A percentile compares a stretch with the other conserved stretches of the same genome.
Evolutionary conservation across 352 stramenopile species (phyloP).

Genomic region (Aphanomyces cochlioides): DNA sequence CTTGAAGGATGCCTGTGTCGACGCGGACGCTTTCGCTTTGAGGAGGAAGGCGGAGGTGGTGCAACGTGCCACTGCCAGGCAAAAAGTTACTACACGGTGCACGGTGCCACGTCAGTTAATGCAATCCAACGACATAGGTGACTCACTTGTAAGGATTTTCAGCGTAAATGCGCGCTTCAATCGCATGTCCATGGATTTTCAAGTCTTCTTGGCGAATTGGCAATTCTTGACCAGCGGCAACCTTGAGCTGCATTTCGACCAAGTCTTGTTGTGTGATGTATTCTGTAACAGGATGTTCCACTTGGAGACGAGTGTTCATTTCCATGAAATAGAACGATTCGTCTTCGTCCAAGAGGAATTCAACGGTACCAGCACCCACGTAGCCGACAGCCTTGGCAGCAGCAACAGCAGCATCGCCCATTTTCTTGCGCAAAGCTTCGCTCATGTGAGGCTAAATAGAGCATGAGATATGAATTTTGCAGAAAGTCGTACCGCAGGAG

Average conservation of each 20-base stretch:
- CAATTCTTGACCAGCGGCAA: slow-evolving; percentile 88
- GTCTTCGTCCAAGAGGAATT: slow-evolving; percentile 90
- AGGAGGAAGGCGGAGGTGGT: slow-evolving; percentile 73
- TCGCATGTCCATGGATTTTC: slow-evolving; percentile 82
- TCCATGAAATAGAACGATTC: slow-evolving; percentile 95
- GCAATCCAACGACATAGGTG: slow-evolving; percentile 5
- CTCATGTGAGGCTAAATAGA: slow-evolving; percentile 63
- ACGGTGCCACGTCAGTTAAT: background rate
- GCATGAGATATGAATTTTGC: slow-evolving; percentile 11
- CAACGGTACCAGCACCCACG: slow-evolving; percentile 89
- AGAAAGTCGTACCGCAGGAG: slow-evolving; percentile 64
- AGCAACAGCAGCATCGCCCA: slow-evolving; percentile 84
- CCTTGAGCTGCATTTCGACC: slow-evolving; percentile 93
- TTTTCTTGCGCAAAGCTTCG: slow-evolving; percentile 74
- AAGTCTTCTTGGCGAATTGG: slow-evolving; percentile 88
- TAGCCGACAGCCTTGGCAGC: slow-evolving; percentile 89
- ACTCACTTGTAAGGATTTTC: slow-evolving; percentile 89
- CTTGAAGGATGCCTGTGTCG: slow-evolving; percentile 86
- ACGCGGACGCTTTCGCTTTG: slow-evolving; percentile 74
- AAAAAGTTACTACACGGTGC: slow-evolving; percentile 74
- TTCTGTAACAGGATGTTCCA: slow-evolving; percentile 91
- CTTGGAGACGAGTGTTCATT: slow-evolving; percentile 95
- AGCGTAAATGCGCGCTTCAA: slow-evolving; percentile 93
- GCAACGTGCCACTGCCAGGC: slow-evolving; percentile 83
- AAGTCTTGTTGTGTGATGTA: slow-evolving; percentile 86